phyloP scores from a whole-genome alignment of 306 rosid genomes.

The Amphicarpaea edgeworthii region DNA sequence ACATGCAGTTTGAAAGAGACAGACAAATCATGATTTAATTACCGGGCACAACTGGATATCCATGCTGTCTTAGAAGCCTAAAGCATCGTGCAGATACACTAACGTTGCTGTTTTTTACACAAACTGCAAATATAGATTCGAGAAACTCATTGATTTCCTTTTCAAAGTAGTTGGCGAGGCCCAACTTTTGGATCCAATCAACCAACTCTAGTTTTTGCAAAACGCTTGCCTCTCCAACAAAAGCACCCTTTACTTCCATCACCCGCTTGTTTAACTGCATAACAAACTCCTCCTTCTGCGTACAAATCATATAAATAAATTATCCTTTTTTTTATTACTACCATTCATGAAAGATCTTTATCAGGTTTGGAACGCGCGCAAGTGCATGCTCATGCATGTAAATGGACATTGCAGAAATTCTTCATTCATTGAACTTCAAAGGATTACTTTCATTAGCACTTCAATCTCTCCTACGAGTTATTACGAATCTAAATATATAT shows the following conservation, averaged over 20 bases:
- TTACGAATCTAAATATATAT: too few relatives aligned
- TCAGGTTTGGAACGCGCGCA: constrained; percentile 56
- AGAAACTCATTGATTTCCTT: constrained; percentile 55
- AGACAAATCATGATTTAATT: neutral
- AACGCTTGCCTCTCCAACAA: constrained; percentile 22
- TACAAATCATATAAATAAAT: too few relatives aligned
- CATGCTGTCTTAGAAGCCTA: constrained; percentile 61
- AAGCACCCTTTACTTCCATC: constrained; percentile 38
- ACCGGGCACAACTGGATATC: constrained; percentile 61
- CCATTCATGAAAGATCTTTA: constrained; percentile 47
- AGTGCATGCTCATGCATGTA: too few relatives aligned
- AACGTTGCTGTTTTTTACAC: neutral
- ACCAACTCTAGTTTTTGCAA: constrained; percentile 49
- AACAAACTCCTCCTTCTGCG: constrained; percentile 49
- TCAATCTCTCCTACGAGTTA: too few relatives aligned
- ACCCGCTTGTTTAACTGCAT: constrained; percentile 41
- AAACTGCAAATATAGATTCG: constrained; percentile 33
- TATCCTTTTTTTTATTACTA: neutral
- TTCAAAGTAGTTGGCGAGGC: constrained; percentile 54
- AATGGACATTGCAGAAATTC: too few relatives aligned
- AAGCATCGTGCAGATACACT: constrained; percentile 55
- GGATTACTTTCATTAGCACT: too few relatives aligned
- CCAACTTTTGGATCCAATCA: constrained; percentile 57
- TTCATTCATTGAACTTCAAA: constrained; percentile 36
- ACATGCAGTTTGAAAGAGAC: neutral